A percentile compares a stretch with the other conserved stretches of the same genome.
Evolutionary conservation across 441 rosid genomes (phyloP).

Genomic region (Adansonia rubrostipa): DNA sequence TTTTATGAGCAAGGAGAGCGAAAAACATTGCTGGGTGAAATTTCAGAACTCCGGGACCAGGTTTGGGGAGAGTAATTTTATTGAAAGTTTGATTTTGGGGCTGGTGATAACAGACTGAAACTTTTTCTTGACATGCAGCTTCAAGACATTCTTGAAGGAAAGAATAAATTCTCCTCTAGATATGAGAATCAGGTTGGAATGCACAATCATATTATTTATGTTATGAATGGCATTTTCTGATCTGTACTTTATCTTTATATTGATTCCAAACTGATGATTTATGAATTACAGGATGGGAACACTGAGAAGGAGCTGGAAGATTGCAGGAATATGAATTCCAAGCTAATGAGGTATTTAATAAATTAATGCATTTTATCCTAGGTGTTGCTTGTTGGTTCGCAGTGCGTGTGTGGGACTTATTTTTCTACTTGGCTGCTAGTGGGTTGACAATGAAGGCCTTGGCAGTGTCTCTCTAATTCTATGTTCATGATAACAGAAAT

Average conservation of each 20-base stretch:
- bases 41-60: constrained; percentile 76
- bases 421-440: constrained; percentile 19
- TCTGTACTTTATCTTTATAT: constrained; percentile 24
- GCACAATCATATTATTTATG: constrained; percentile 28
- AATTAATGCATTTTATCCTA: constrained; percentile 20
- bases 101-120: constrained; percentile 26
- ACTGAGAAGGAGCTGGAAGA: constrained; percentile 64
- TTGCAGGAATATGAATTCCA: constrained; percentile 69
- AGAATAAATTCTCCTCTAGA: constrained; percentile 36
- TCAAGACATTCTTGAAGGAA: constrained; percentile 55
- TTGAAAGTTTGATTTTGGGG: constrained; percentile 22
- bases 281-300: constrained; percentile 51
- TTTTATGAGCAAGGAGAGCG: constrained; percentile 72
- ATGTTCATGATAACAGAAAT: neutral
- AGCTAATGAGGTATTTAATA: constrained; percentile 65
- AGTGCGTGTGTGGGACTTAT: neutral
- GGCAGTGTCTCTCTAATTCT: neutral
- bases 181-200: constrained; percentile 52
- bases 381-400: constrained; percentile 16
- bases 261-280: constrained; percentile 8
- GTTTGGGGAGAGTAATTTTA: constrained; percentile 41
- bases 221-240: constrained; percentile 29
- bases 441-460: constrained; percentile 16
- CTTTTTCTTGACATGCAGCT: constrained; percentile 51
- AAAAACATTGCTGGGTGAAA: constrained; percentile 64